phyloP scores from a whole-genome alignment of 768 basidiomycete species.

The Tephrocybe rancida region DNA sequence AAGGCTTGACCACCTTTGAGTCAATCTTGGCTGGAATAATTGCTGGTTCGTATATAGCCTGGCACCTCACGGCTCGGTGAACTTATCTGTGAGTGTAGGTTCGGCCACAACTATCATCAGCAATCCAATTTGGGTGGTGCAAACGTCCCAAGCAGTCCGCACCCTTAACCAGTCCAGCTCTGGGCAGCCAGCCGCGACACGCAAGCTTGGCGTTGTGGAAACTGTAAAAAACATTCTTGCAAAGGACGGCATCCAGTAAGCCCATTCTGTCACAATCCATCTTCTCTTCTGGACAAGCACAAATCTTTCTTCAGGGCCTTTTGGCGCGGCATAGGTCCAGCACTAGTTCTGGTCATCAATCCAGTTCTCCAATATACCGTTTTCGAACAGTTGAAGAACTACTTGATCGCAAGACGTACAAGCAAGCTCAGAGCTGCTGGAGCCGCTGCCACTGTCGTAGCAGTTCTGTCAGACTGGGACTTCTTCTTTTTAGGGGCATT shows the following conservation, averaged over 20 bases:
- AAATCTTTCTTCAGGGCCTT: constrained; percentile 55
- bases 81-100: constrained; percentile 46
- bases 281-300: not conserved
- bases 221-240: constrained; percentile 70
- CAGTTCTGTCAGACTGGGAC: constrained; percentile 78
- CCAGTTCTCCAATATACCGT: constrained; percentile 94
- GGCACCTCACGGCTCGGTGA: not conserved
- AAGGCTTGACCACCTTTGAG: constrained; percentile 82
- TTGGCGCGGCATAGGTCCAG: constrained; percentile 92
- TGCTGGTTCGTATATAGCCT: constrained; percentile 58
- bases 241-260: constrained; percentile 64
- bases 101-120: constrained; percentile 86
- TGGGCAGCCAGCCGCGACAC: constrained; percentile 29
- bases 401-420: constrained; percentile 65
- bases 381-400: constrained; percentile 94
- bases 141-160: constrained; percentile 83
- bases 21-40: constrained; percentile 88
- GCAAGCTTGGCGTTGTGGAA: constrained; percentile 63
- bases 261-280: not conserved
- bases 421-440: constrained; percentile 51
- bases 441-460: constrained; percentile 42
- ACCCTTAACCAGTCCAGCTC: constrained; percentile 41
- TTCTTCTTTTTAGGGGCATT: constrained; percentile 95
- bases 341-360: constrained; percentile 91
- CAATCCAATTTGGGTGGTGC: constrained; percentile 97